Evolutionary conservation across 208 protist genomes (phyloP), one percentile per base, ranked within the genome.

Genomic region (Trypanosoma vivax): DNA sequence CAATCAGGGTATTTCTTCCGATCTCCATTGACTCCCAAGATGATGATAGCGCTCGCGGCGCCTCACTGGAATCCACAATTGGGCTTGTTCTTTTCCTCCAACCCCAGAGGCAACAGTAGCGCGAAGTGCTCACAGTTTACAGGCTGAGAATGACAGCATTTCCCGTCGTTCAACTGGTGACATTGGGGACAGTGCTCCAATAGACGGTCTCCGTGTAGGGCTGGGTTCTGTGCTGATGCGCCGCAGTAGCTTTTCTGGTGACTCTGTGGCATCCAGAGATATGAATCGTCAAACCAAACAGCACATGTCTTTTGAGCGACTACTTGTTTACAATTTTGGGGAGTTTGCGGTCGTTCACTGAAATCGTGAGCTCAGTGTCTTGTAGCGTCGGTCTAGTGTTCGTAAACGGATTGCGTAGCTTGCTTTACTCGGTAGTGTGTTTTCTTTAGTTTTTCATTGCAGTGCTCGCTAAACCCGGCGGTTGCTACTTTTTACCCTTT

Each of bases 1-100:
- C 82, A 21, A 73, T 90, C 19, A 77, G 77, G 40, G 75, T 69
- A 9, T 90, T 90, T 68, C 68, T 90, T 13, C 82, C 82, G 0
- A 25, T 74, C 30, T 60, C 52, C 6, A 64, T 74, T 47, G 64
- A 58, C n/a, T 43, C n/a, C 5, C 6, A 9, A 43, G 39, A 43
- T 21, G 39, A 43, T 24, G 23, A 14, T 37, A 14, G 33, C 14
- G 33, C 9, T 37, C 33, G 33, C 33, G 14, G 33, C 14, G 33
- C 9, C 10, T 37, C 33, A 14, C 14, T 37, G 33, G 33, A 37
- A 14, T 14, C 14, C 33, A n/a, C 33, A 9, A 9, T 37, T 37
- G 10, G 14, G 14, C 10, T 9, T n/a, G 33, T 9, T 37, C n/a
- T n/a, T n/a, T n/a, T n/a, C n/a, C n/a, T n/a, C n/a, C n/a, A n/a